These are phyloP conservation scores for Myxozyma sirexii DNA, from an alignment of 805 yeast species.

Conservation along the genomic window DNA sequence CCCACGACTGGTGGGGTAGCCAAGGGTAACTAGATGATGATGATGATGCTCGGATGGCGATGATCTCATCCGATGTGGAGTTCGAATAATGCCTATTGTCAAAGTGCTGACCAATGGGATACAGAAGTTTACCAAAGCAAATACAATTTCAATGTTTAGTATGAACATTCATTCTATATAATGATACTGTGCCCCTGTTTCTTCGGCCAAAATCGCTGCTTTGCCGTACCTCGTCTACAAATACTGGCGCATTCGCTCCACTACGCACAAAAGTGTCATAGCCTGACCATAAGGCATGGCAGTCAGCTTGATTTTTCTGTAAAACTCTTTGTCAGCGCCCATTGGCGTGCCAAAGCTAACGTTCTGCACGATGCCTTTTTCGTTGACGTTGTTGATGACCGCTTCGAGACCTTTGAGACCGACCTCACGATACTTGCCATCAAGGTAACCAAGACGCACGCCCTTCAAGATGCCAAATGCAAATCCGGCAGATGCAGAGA, in stretches of 20 bases:
- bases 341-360: conserved; percentile 47
- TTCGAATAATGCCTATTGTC: too few relatives aligned
- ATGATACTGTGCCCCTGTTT: too few relatives aligned
- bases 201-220: too few relatives aligned
- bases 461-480: conserved; percentile 45
- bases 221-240: background rate
- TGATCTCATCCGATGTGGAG: too few relatives aligned
- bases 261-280: conserved; percentile 45
- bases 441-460: conserved; percentile 37
- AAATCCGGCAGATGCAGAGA: conserved; percentile 44
- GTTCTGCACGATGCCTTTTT: conserved; percentile 42
- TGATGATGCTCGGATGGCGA: too few relatives aligned
- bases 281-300: conserved; percentile 47
- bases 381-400: conserved; percentile 40
- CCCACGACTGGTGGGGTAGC: too few relatives aligned
- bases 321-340: conserved; percentile 43
- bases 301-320: conserved; percentile 44
- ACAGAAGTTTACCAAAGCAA: too few relatives aligned
- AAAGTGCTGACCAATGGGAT: too few relatives aligned
- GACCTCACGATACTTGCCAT: conserved; percentile 35
- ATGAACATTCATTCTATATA: too few relatives aligned
- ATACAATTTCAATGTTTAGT: too few relatives aligned
- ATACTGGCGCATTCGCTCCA: conserved; percentile 35
- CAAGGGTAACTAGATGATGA: too few relatives aligned
- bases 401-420: conserved; percentile 44